Conservation (phyloP, 2,329 filamentous ascomycete genomes). For the Sporothrix sp. region DNA sequence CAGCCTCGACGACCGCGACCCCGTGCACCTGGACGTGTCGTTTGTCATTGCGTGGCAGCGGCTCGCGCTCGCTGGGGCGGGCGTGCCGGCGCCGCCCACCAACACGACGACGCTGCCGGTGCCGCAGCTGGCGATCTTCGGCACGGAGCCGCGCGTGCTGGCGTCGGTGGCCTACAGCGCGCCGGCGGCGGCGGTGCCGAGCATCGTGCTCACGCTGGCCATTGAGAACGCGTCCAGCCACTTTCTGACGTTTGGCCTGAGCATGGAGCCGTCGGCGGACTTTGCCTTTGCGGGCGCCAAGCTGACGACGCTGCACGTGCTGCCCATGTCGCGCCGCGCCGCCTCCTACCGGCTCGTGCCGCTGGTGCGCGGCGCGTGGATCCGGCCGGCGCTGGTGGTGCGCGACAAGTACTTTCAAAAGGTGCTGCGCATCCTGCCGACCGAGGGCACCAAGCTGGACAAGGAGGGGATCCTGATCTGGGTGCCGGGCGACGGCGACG, state of each 20-base stretch:
- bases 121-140: conserved; percentile 70
- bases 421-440: conserved; percentile 69
- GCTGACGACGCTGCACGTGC: conserved; percentile 64
- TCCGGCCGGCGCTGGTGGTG: conserved; percentile 63
- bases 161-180: conserved; percentile 40
- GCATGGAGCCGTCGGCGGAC: conserved; percentile 83
- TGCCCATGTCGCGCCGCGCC: conserved; percentile 68
- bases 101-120: conserved; percentile 64
- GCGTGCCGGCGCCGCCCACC: conserved; percentile 20
- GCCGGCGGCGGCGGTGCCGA: background rate
- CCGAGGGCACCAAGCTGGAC: conserved; percentile 62
- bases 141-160: conserved; percentile 78
- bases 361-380: conserved; percentile 54
- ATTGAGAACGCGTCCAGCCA: conserved; percentile 93
- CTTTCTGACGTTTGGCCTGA: conserved; percentile 84
- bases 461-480: conserved; percentile 56
- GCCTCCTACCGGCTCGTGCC: conserved; percentile 69
- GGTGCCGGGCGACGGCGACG: conserved; percentile 34
- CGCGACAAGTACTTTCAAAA: conserved; percentile 92
- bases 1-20: conserved; percentile 70
- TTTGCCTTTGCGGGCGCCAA: conserved; percentile 93
- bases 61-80: conserved; percentile 23
- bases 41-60: conserved; percentile 73
- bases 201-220: conserved; percentile 40
- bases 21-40: conserved; percentile 63